Percentiles rank a stretch among this genome's conserved stretches.
These are phyloP conservation scores for Haplosporangium sp. DNA, from an alignment of 371 early-diverging fungal genomes.

Conservation along the genomic window DNA sequence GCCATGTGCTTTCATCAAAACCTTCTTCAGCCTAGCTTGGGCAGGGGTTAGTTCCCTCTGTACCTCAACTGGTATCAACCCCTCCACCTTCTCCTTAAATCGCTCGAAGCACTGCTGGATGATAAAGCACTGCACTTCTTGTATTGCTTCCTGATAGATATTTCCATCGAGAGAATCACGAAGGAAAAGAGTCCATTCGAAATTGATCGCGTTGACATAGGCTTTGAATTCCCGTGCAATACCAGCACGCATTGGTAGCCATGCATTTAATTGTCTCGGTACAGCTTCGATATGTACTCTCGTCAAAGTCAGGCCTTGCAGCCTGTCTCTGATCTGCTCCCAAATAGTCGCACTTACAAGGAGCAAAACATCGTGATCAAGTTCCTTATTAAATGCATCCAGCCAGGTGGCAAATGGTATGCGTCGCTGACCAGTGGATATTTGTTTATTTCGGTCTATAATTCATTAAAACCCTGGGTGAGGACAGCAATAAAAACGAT, in stretches of 20 bases:
- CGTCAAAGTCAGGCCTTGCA: conserved; percentile 8
- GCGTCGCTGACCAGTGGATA: conserved; percentile 2
- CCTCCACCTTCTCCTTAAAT: conserved; percentile 6
- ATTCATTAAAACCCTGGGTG: not conserved
- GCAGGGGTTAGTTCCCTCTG: not conserved
- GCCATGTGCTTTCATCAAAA: conserved; percentile 5
- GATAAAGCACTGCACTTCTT: conserved; percentile 13
- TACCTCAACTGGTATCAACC: conserved; percentile 1
- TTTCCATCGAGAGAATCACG: not conserved
- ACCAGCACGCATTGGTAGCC: conserved; percentile 18
- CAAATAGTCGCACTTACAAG: conserved; percentile 15
- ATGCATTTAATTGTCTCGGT: conserved; percentile 19
- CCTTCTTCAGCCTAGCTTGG: conserved; percentile 10
- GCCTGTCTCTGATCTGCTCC: conserved; percentile 16
- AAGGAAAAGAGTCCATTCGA: conserved; percentile 13
- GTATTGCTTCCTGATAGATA: conserved; percentile 15
- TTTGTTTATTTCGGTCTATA: conserved; percentile 4
- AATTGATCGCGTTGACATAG: conserved; percentile 23
- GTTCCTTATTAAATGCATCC: conserved; percentile 7
- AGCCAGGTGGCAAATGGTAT: conserved; percentile 11
- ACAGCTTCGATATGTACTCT: conserved; percentile 10
- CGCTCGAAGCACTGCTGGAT: conserved; percentile 17
- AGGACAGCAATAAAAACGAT: not conserved
- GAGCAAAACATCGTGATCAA: conserved; percentile 13
- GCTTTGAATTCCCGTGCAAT: conserved; percentile 18